Base-by-base conservation (phyloP, 1,139 yeast species). In the Starmera stellimalicola region DNA sequence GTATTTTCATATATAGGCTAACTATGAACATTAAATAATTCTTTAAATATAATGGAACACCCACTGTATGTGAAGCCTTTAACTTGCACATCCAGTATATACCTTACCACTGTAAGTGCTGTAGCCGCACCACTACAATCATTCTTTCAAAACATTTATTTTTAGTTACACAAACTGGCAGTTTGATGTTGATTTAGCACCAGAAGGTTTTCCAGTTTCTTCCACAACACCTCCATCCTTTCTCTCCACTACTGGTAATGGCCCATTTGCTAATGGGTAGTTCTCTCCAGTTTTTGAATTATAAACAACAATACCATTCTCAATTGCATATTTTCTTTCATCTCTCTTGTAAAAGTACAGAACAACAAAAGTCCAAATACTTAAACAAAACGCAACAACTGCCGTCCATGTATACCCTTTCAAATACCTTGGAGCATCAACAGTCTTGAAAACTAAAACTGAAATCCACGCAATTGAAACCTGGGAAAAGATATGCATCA, bases 351-450 rank as follows among this genome's bases (percentile, higher is more conserved):
- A 77, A 39, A 72, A 62, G 47, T 60, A 69, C 41, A 75, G 62
- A 7, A 72, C 78, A 7, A 71, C 58, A 33, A 71, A 55, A 0
- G 77, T 64, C 75, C 76, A 70, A 5, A 65, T 34, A 19, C 63
- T 52, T 37, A 74, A 60, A 20, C 60, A 52, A 34, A 64, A 57
- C 0, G 70, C 73, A 31, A 63, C 50, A 20, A 62, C 40, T 2
- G 79, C 77, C 6, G 79, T 70, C 48, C 65, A 73, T 2, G 68
- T 51, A 52, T 57, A 73, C 35, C 80, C 80, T 42, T 58, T 65
- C 31, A 57, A 54, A 48, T 52, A 73, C 30, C 69, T 49, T 18
- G 80, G 81, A 3, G 70, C 63, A 22, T 71, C 73, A 4, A 51
- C 58, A 1, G 81, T 73, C 29, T 62, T 63, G 63, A 76, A 75